phyloP scores from a whole-genome alignment of 805 yeast genomes.

The Metschnikowia kunwiensis region DNA sequence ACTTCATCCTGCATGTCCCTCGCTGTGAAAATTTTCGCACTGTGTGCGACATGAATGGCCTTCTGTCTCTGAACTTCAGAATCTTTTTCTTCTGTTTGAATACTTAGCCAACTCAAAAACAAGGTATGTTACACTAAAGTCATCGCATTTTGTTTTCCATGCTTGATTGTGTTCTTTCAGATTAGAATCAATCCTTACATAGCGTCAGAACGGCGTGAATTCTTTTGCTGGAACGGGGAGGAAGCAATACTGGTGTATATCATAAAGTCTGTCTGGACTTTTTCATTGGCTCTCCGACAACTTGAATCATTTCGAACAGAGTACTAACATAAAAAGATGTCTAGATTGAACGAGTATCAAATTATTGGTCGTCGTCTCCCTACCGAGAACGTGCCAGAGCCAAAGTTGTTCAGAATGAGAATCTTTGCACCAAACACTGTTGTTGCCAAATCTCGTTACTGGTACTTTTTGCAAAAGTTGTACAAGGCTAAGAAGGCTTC shows the following conservation, averaged over 20 bases:
- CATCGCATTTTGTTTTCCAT: no score
- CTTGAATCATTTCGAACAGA: no score
- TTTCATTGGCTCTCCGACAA: no score
- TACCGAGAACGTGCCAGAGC: slow-evolving; percentile 98
- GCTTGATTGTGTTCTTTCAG: no score
- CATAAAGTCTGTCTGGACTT: no score
- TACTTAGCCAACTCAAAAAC: slow-evolving; percentile 16
- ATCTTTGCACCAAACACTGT: slow-evolving; percentile 98
- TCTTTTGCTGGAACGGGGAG: no score
- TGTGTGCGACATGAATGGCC: slow-evolving; percentile 17
- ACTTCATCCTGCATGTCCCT: slow-evolving; percentile 12
- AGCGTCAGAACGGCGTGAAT: no score
- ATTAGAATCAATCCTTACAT: no score
- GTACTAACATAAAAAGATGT: slow-evolving; percentile 46
- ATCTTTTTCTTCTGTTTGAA: slow-evolving; percentile 17
- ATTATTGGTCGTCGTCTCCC: slow-evolving; percentile 99
- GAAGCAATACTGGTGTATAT: no score
- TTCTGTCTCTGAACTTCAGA: slow-evolving; percentile 3
- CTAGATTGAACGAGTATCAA: slow-evolving; percentile 98
- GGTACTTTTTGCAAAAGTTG: slow-evolving; percentile 99
- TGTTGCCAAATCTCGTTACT: slow-evolving; percentile 99
- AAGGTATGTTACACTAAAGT: slow-evolving; percentile 13
- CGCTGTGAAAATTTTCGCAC: slow-evolving; percentile 17
- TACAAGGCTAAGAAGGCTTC: slow-evolving; percentile 99
- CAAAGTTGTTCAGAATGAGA: slow-evolving; percentile 99